These are phyloP conservation scores for Corniculantispora saksenae DNA, from an alignment of 2,329 filamentous ascomycete genomes.

Conservation along the genomic window DNA sequence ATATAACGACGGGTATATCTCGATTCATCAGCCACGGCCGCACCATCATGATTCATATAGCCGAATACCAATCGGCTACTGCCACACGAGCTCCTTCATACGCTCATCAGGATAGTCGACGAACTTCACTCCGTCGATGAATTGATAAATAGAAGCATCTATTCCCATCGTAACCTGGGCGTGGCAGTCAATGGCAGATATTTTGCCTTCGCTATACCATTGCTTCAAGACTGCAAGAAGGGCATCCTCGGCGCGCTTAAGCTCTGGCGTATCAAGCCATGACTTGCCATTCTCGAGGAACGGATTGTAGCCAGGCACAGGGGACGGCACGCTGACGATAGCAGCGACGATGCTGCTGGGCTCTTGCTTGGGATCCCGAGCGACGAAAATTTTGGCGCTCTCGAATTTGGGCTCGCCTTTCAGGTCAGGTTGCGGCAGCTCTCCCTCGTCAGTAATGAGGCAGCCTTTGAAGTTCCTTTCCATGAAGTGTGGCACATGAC, in stretches of 20 bases:
- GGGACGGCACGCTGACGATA: background rate
- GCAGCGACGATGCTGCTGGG: slow-evolving; percentile 6
- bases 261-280: slow-evolving; percentile 14
- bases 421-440: background rate
- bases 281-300: background rate
- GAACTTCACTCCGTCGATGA: slow-evolving; percentile 9
- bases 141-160: slow-evolving; percentile 3
- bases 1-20: no score
- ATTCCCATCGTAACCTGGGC: slow-evolving; percentile 12
- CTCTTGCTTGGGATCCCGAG: background rate
- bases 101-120: slow-evolving; percentile 11
- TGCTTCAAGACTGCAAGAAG: slow-evolving; percentile 8
- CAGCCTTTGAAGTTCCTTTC: background rate
- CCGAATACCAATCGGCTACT: background rate
- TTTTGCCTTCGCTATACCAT: slow-evolving; percentile 1
- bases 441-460: background rate
- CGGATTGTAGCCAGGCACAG: background rate
- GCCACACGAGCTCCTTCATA: background rate
- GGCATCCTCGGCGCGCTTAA: background rate
- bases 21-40: background rate
- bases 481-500: background rate
- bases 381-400: background rate
- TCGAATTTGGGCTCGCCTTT: background rate
- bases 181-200: slow-evolving; percentile 6
- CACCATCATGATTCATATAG: background rate